Evolutionary conservation across 768 basidiomycete genomes (phyloP), one percentile per base, ranked within the genome.

Genomic region (Amanita rimosa): DNA sequence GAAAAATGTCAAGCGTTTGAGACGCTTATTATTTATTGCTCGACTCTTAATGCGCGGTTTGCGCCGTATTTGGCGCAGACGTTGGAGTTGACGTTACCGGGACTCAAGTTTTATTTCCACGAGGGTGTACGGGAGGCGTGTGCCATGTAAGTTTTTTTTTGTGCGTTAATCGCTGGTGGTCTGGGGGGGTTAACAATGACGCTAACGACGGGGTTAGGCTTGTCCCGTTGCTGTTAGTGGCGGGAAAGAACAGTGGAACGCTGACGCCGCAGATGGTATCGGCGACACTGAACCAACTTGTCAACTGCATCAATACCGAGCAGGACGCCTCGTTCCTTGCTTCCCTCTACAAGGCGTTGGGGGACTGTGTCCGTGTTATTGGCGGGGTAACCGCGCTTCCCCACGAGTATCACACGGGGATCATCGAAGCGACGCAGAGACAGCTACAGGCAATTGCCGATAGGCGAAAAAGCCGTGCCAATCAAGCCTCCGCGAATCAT

Each of bases 1-100:
- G 87, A 92, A 55, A 91, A 91, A 58, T 87, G 86, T 50, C 84
- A 87, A 58, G 88, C 89, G 2, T 88, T 90, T 54, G 85, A 89
- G 58, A 89, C 85, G n/a, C 71, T 91, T 6, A 78, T 89, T 11
- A 83, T 89, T 17, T 85, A 89, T 58, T 81, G 79, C 53, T 82
- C 79, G 36, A 79, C 82, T 4, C 71, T 91, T 0, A 76, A 76
- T 0, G 65, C 73, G 0, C 68, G 72, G 2, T 89, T 88, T 55
- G 80, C 78, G 0, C 85, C 86, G 0, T 91, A 86, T 57, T 66
- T 91, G 2, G 60, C 77, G 21, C 85, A 84, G 57, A 75, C 73
- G 8, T 68, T 92, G 3, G 83, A 86, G 57, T 74, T 90, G 3
- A 75, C 83, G 2, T 64, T 91, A 1, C 85, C 84, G 0, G 78